Evolutionary conservation across 139 green algal genomes (phyloP), one percentile per base, ranked within the genome.

Genomic region (Auxenochlorella pyrenoidosa): DNA sequence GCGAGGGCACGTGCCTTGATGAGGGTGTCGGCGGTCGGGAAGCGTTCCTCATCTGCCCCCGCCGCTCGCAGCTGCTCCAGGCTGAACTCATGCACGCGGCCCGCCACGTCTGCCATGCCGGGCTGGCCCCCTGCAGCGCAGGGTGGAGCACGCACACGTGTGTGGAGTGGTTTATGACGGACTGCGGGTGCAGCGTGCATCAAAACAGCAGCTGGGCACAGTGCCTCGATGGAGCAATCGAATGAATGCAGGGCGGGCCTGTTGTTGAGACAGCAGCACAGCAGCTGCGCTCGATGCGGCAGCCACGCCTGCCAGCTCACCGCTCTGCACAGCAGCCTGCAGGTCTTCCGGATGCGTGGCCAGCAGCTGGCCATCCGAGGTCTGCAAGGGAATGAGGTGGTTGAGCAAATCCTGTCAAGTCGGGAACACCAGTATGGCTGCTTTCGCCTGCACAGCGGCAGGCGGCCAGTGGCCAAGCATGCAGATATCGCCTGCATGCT

Each of bases 361-460:
- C 40, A 91, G 80, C 59, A 91, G 85, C 32, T 83, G 40, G 6
- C 80, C 71, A 71, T 91, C 88, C 10, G n/a, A 30, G 10, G 85
- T 91, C 21, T 85, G 80, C 75, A 59, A 54, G 8, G 10, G 47
- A 10, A 6, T 6, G 8, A 54, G 47, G 47, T 18, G 47, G 47
- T 18, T 18, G 10, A 6, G 47, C 6, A 54, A 54, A 10, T 10
- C 8, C 47, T 54, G 47, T 54, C 47, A 54, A n/a, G n/a, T n/a
- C n/a, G n/a, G n/a, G n/a, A n/a, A n/a, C n/a, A n/a, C n/a, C n/a
- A n/a, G n/a, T n/a, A n/a, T n/a, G n/a, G n/a, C n/a, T n/a, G n/a
- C n/a, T n/a, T n/a, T n/a, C n/a, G 47, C 47, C 6, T 54, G 63
- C 63, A n/a, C 63, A 24, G 13, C 63, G 63, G 30, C 30, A 36